Base-by-base conservation (phyloP, 2,329 filamentous ascomycete species). In the Ascochyta lentis region DNA sequence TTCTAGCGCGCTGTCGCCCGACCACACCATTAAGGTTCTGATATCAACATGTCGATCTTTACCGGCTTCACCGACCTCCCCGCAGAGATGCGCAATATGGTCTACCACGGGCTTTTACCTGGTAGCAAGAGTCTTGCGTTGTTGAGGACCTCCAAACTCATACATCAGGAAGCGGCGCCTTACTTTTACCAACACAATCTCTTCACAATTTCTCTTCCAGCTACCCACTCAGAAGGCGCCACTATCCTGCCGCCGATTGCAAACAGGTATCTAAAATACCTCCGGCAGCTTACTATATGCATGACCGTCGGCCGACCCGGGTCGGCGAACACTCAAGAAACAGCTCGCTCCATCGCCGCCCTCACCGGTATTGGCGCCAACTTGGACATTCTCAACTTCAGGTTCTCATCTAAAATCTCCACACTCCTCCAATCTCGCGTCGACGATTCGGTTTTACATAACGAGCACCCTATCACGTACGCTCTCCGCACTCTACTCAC, bases 101-200 rank as follows among this genome's bases (percentile, higher is more conserved):
- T 70, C 1, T 71, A 66, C 40, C 27, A 47, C 8, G 19, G 56
- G 27, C 34, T 69, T 27, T 61, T 27, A 24, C 34, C 23, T 27
- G 23, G 12, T 26, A 40, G 15, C n/a, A 33, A 54, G 15, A 35
- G 37, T 8, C 46, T 64, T 8, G 56, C 57, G 5, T 12, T 69
- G 6, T 59, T 68, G 46, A 34, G 27, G 9, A 55, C 62, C 41
- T 69, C 60, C 16, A 56, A 54, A 27, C 48, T 56, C 19, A 7
- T 69, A 3, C 59, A 67, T 29, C 6, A 55, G 3, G 67, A 71
- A 49, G 56, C 60, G 8, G 49, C 62, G 1, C 63, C 67, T 7
- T 63, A 64, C 52, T 69, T 66, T 40, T 69, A 69, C 56, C 51
- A 66, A 23, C 40, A 64, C 12, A 63, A 58, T 29, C 1, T 26